Conservation (phyloP, 2,329 filamentous ascomycete species). For the Onygenales sp. region DNA sequence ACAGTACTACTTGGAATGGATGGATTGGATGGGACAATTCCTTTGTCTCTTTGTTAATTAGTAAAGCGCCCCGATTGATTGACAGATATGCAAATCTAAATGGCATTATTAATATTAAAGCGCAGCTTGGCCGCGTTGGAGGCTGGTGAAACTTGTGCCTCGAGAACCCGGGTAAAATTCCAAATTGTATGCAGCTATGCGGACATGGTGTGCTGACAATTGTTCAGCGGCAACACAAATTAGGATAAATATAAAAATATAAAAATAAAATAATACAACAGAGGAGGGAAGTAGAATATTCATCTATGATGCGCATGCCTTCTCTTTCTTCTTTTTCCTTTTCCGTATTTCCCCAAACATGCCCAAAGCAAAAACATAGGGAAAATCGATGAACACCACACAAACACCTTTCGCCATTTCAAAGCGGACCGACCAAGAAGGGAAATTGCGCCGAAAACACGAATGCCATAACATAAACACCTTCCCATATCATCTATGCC, state of each 20-base stretch:
- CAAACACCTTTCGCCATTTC: conserved; percentile 1
- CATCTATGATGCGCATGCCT: background rate
- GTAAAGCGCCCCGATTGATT: too few relatives aligned
- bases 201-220: background rate
- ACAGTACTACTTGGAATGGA: too few relatives aligned
- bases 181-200: too few relatives aligned
- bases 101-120: too few relatives aligned
- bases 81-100: too few relatives aligned
- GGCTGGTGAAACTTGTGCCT: too few relatives aligned
- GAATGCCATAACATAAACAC: conserved; percentile 1
- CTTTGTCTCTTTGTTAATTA: too few relatives aligned
- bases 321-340: background rate
- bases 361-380: background rate
- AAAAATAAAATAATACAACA: background rate
- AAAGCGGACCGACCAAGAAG: background rate
- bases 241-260: background rate
- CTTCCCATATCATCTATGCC: conserved; percentile 13
- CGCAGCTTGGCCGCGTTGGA: too few relatives aligned
- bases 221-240: background rate
- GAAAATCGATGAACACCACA: background rate
- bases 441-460: background rate
- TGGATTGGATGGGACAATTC: too few relatives aligned
- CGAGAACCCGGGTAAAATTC: too few relatives aligned
- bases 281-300: background rate
- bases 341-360: background rate